Evolutionary conservation across 1,284 basidiomycete species (phyloP), one percentile per base, ranked within the genome.

Genomic region (Heterobasidion occidentale): DNA sequence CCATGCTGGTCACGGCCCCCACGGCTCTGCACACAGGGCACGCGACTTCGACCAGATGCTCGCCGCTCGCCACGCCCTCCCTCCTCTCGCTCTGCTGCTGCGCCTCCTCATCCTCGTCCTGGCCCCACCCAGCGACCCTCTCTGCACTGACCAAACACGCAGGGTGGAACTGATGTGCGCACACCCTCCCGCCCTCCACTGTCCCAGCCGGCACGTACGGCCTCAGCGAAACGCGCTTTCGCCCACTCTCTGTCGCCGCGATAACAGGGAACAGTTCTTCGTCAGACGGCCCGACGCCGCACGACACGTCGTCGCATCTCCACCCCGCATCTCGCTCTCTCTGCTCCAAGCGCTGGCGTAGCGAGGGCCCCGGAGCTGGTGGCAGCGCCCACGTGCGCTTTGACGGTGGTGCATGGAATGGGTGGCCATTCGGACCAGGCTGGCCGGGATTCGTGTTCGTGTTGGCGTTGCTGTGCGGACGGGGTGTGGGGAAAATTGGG

Each of bases 131-230:
- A 11, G 84, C 80, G 33, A 88, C 82, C 48, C 88, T 77, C 68
- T 84, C 84, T 14, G 87, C 80, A 60, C 78, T 85, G n/a, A 90
- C 86, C 42, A 90, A 65, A 67, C 88, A 90, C 52, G 80, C 70
- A 9, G 81, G 76, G 64, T 90, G 88, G 74, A 90, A 90, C 46
- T 64, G 69, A 67, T 90, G 88, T 45, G 67, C 61, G 63, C 88
- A 90, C 56, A 79, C 72, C 27, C 57, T 14, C 59, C 58, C 64
- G 61, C 52, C 60, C 62, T 55, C 56, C 62, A 46, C 58, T 60
- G 49, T 27, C 47, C 45, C 56, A 55, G 51, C 56, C 54, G 53
- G 55, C 60, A 60, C 66, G 46, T 63, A 55, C 1, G 68, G 64
- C 36, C 71, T 68, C 46, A 87, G 79, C 17, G 60, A 17, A 27